Conservation (phyloP, 306 rosid genomes). For the Vigna mungo region DNA sequence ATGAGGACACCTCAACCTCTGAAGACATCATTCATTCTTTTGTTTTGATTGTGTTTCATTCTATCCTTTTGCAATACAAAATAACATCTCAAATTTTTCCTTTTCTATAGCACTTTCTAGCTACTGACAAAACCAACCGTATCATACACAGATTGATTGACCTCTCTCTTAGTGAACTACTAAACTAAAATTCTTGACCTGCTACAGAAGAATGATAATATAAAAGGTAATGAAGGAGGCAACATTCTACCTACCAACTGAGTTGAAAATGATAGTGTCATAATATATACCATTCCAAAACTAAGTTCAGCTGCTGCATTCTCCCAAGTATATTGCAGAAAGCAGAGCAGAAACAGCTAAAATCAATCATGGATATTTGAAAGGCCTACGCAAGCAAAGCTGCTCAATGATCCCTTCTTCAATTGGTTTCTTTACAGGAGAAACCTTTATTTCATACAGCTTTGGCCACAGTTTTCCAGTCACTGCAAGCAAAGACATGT, state of each 20-base stretch:
- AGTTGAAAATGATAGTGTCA: neutral
- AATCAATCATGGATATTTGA: slow-evolving; percentile 43
- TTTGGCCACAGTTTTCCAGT: slow-evolving; percentile 95
- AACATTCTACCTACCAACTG: neutral
- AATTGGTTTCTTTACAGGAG: slow-evolving; percentile 51
- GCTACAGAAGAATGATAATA: neutral
- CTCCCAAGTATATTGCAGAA: neutral
- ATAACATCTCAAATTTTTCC: neutral
- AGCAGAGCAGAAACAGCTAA: slow-evolving; percentile 13
- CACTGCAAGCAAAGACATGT: slow-evolving; percentile 59
- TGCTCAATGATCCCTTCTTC: slow-evolving; percentile 54
- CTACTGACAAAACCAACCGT: neutral
- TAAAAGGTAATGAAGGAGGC: neutral
- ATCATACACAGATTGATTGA: neutral
- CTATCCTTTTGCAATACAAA: neutral
- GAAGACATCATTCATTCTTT: neutral
- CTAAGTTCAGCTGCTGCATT: slow-evolving; percentile 2
- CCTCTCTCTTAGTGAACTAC: neutral
- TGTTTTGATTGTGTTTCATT: neutral
- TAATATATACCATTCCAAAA: neutral
- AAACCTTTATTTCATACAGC: slow-evolving; percentile 76
- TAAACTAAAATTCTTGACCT: neutral
- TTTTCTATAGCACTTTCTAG: neutral
- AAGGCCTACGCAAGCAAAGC: slow-evolving; percentile 65
- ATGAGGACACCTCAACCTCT: neutral